phyloP scores from a whole-genome alignment of 495 filamentous ascomycete species.

The Tuber borchii region DNA sequence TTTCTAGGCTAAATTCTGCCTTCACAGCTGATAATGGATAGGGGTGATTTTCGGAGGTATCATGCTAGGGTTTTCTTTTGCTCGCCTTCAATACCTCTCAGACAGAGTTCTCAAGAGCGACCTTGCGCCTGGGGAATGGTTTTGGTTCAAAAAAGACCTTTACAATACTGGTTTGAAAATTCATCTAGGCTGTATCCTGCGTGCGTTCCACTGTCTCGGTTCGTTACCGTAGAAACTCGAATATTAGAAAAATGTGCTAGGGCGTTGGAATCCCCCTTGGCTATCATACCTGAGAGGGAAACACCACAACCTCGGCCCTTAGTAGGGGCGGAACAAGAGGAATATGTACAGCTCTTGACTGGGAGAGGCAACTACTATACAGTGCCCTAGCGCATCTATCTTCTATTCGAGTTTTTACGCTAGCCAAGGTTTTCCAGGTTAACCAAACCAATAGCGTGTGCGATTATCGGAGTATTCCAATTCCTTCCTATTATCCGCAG shows the following conservation, averaged over 20 bases:
- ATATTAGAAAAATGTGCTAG: neutral
- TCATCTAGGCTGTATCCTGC: slow-evolving; percentile 48
- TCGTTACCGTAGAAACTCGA: neutral
- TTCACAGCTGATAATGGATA: slow-evolving; percentile 11
- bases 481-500: slow-evolving; percentile 52
- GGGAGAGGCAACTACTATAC: neutral
- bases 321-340: neutral
- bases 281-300: neutral
- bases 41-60: slow-evolving; percentile 41
- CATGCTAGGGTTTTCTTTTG: slow-evolving; percentile 40
- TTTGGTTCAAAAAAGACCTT: slow-evolving; percentile 43
- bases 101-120: slow-evolving; percentile 30
- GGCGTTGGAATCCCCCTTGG: neutral
- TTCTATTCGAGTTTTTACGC: neutral
- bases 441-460: slow-evolving; percentile 34
- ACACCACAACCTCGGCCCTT: neutral
- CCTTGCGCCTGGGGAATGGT: slow-evolving; percentile 50
- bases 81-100: slow-evolving; percentile 44
- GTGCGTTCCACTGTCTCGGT: slow-evolving; percentile 4
- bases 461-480: slow-evolving; percentile 48
- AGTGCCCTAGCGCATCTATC: neutral
- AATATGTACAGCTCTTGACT: neutral
- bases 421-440: neutral
- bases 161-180: slow-evolving; percentile 46
- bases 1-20: neutral